These are phyloP conservation scores for Paecilomyces niveus DNA, from an alignment of 2,329 filamentous ascomycete genomes.

Conservation along the genomic window DNA sequence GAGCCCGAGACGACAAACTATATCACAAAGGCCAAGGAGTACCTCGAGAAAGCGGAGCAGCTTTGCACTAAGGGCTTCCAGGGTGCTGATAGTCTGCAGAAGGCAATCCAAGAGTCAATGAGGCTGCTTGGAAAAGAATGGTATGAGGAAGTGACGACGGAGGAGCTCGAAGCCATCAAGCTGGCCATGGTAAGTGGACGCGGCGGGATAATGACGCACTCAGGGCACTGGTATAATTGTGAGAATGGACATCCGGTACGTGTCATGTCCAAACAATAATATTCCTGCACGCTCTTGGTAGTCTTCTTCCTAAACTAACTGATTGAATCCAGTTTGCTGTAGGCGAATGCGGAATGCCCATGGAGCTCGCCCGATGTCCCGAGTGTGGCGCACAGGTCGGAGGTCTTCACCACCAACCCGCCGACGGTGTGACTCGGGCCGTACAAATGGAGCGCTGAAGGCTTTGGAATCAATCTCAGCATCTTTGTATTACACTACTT, in stretches of 20 bases:
- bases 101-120: too few relatives aligned
- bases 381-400: constrained; percentile 18
- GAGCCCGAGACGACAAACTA: too few relatives aligned
- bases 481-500: too few relatives aligned
- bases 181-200: constrained; percentile 48
- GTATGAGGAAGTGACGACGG: constrained; percentile 32
- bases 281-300: too few relatives aligned
- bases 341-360: constrained; percentile 25
- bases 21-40: too few relatives aligned
- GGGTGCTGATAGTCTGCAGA: too few relatives aligned
- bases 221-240: constrained; percentile 44
- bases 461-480: too few relatives aligned
- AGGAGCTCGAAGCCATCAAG: constrained; percentile 47
- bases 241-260: constrained; percentile 4
- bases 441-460: constrained; percentile 1
- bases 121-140: too few relatives aligned
- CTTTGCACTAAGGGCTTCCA: too few relatives aligned
- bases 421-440: constrained; percentile 3
- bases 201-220: constrained; percentile 23
- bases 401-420: constrained; percentile 12
- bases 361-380: constrained; percentile 19
- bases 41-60: too few relatives aligned
- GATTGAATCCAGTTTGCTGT: constrained; percentile 13
- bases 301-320: too few relatives aligned
- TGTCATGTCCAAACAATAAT: too few relatives aligned